Base-by-base conservation (phyloP, 768 basidiomycete genomes). In the Daedalea quercina region DNA sequence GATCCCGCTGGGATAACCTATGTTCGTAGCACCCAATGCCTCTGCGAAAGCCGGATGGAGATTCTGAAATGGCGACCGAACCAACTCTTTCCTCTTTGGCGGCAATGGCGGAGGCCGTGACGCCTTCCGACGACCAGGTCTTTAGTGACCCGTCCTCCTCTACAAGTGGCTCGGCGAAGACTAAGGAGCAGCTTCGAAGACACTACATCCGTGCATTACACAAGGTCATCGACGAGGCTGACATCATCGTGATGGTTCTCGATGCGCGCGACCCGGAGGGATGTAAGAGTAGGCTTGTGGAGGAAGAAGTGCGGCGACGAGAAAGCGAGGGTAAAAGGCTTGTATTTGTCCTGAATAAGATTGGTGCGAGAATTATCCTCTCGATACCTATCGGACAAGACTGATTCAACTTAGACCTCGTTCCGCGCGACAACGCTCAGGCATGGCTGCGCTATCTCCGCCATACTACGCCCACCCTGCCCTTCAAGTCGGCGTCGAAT, bases 231-330 rank as follows among this genome's bases (percentile, higher is more conserved):
- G 94, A 96, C 57, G 78, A 94, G 63, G 86, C 88, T 57, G 94
- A 98, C 65, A 88, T 99, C 28, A 70, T 98, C 47, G 76, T 98
- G 43, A 85, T 89, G 33, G 90, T 92, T 0, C 76, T 98, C 15
- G 96, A 98, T 70, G 94, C 94, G 1, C 76, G 95, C 37, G 95
- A 98, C 73, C 95, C 96, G 1, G 88, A 95, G 54, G 94, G 95
- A 0, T 94, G 92, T 40, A 71, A 95, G 58, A 95, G 92, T 69
- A 76, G 87, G 48, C 76, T 95, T 35, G 93, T 98, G 3, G 96
- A 99, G 67, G 91, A 95, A 63, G 94, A 96, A 66, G 93, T 96
- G 0, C 75, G 88, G 43, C 74, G 90, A 57, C 76, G 89, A 33
- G 93, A 94, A 65, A 74, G 73, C 22, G 90, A 95, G 57, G 90